These are phyloP conservation scores for Pterocarpus macrocarpus DNA, from an alignment of 306 rosid species.

Conservation along the genomic window DNA sequence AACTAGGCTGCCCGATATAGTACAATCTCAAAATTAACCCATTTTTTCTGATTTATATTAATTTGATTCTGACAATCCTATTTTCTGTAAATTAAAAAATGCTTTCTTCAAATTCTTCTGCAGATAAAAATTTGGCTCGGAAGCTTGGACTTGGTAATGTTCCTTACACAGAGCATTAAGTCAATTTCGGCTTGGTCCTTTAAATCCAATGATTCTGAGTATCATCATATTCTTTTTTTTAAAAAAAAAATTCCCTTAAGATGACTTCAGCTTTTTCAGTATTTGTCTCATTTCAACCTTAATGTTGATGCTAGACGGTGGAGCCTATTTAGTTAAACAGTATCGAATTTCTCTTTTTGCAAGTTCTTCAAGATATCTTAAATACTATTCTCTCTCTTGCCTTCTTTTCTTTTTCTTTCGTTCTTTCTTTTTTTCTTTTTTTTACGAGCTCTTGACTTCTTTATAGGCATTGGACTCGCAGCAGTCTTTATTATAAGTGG, in stretches of 20 bases:
- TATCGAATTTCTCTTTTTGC: background rate
- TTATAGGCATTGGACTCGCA: constrained; percentile 49
- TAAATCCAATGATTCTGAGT: background rate
- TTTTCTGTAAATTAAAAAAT: background rate
- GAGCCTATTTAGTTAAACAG: background rate
- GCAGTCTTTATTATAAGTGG: constrained; percentile 26
- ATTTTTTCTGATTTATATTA: no score
- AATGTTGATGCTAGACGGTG: no score
- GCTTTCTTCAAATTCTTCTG: background rate
- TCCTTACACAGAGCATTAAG: background rate
- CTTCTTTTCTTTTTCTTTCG: no score
- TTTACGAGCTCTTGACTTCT: background rate
- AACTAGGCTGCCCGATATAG: no score
- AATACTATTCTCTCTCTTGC: background rate
- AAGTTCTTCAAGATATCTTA: background rate
- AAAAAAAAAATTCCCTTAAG: no score
- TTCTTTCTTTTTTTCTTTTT: no score
- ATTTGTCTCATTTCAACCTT: no score
- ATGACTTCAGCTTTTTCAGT: no score
- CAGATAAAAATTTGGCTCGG: constrained; percentile 36
- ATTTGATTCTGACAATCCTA: no score
- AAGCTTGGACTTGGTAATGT: constrained; percentile 40
- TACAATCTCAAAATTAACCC: no score
- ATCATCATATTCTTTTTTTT: background rate
- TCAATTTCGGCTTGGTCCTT: background rate